Evolutionary conservation across 768 basidiomycete genomes (phyloP).

Genomic region (Mycena galopus): DNA sequence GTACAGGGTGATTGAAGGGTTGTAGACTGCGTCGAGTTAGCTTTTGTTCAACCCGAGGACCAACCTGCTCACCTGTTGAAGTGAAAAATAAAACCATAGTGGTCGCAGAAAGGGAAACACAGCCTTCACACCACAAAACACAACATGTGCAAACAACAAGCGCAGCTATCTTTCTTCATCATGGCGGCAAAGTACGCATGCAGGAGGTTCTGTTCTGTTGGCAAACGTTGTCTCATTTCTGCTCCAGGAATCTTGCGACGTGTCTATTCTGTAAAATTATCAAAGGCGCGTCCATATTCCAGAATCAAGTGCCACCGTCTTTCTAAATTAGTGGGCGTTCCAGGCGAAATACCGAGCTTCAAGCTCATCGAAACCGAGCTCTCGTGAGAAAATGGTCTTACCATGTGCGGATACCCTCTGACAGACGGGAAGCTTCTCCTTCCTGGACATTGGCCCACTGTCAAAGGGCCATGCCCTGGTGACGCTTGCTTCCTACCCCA

Average conservation of each 20-base stretch:
- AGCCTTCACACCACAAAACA: not conserved
- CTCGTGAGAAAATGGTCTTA: conserved; percentile 55
- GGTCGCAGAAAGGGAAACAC: not conserved
- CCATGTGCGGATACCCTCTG: not conserved
- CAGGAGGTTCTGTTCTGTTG: not conserved
- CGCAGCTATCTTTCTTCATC: not conserved
- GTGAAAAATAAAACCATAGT: conserved; percentile 68
- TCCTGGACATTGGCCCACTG: conserved; percentile 93
- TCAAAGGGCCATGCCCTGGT: conserved; percentile 92
- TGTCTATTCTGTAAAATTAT: conserved; percentile 98
- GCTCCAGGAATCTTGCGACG: conserved; percentile 63
- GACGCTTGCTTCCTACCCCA: not conserved
- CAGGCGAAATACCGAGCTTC: conserved; percentile 91
- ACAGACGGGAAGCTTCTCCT: conserved; percentile 70
- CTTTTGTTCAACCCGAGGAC: conserved; percentile 60
- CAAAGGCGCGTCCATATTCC: conserved; percentile 73
- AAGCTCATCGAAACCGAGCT: conserved; percentile 85
- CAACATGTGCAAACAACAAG: not conserved
- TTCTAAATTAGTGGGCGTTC: not conserved
- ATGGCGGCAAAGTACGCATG: conserved; percentile 57
- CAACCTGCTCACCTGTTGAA: conserved; percentile 65
- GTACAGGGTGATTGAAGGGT: conserved; percentile 80
- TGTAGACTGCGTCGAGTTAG: conserved; percentile 11
- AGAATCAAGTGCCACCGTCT: not conserved
- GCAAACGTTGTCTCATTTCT: conserved; percentile 2